These are phyloP conservation scores for Entomortierella chlamydospora DNA, from an alignment of 192 early-diverging fungal genomes.

Conservation along the genomic window DNA sequence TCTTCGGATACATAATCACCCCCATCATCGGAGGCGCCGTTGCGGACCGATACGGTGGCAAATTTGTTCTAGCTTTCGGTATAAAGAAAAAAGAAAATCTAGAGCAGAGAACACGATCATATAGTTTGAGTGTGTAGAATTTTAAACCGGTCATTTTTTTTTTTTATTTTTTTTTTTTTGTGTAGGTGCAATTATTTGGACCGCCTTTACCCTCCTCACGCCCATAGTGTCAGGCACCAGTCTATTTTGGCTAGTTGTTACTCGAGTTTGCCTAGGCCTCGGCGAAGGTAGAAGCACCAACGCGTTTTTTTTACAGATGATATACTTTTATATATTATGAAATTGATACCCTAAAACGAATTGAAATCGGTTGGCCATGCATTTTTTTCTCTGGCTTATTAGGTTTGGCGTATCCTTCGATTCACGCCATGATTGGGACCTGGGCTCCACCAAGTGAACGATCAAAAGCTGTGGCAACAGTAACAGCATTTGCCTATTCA, in stretches of 20 bases:
- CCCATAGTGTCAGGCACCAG: slow-evolving; percentile 25
- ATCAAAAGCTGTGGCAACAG: slow-evolving; percentile 45
- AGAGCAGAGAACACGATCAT: too few species aligned
- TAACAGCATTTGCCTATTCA: slow-evolving; percentile 39
- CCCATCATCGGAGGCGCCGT: slow-evolving; percentile 51
- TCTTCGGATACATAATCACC: slow-evolving; percentile 52
- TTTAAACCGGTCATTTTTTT: neutral
- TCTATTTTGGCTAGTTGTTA: slow-evolving; percentile 26
- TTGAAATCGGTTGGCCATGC: too few species aligned
- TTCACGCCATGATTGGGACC: slow-evolving; percentile 48
- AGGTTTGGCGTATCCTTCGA: slow-evolving; percentile 50
- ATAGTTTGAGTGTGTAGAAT: too few species aligned
- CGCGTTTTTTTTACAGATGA: too few species aligned
- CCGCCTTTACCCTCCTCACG: slow-evolving; percentile 38
- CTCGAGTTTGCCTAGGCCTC: slow-evolving; percentile 47
- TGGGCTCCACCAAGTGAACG: slow-evolving; percentile 52
- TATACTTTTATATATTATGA: too few species aligned
- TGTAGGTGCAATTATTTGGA: slow-evolving; percentile 47
- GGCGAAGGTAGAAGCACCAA: slow-evolving; percentile 29
- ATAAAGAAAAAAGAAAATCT: neutral
- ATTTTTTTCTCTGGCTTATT: neutral
- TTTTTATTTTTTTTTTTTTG: neutral
- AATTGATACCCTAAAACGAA: too few species aligned
- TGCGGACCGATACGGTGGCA: slow-evolving; percentile 55
- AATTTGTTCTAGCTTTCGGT: slow-evolving; percentile 48